Conservation (phyloP, 1,139 yeast genomes). For the Keqinozyma sinolaborantium region DNA sequence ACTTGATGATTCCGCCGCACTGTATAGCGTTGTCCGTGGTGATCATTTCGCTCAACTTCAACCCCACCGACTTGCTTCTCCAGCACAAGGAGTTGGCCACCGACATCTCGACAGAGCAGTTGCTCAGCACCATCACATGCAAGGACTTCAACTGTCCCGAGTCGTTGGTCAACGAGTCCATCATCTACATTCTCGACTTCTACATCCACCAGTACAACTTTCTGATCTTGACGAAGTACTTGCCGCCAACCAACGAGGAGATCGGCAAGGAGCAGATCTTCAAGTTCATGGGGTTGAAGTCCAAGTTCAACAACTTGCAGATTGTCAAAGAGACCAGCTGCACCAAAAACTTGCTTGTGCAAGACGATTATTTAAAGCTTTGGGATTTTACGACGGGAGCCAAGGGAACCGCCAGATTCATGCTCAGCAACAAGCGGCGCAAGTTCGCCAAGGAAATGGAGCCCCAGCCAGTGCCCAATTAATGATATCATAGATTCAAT, state of each 20-base stretch:
- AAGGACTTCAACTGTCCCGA: conserved; percentile 48
- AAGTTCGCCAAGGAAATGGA: conserved; percentile 33
- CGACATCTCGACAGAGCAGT: not conserved
- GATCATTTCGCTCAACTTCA: conserved; percentile 38
- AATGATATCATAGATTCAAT: too few species aligned
- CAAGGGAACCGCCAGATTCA: conserved; percentile 53
- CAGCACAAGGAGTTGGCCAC: conserved; percentile 12
- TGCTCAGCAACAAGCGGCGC: conserved; percentile 47
- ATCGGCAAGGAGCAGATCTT: conserved; percentile 45
- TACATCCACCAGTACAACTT: conserved; percentile 50
- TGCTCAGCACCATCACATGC: conserved; percentile 5
- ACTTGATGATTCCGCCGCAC: conserved; percentile 75
- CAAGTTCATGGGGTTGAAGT: conserved; percentile 45
- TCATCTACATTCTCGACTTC: conserved; percentile 59
- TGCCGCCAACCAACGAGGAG: conserved; percentile 27
- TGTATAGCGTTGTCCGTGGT: conserved; percentile 70
- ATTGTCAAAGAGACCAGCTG: conserved; percentile 36
- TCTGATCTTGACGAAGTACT: conserved; percentile 25
- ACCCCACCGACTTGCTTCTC: conserved; percentile 31
- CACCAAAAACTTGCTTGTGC: conserved; percentile 28
- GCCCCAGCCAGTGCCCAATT: too few species aligned
- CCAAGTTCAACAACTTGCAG: conserved; percentile 40
- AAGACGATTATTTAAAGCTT: conserved; percentile 45
- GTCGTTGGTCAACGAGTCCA: conserved; percentile 54
- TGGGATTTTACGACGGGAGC: conserved; percentile 46